Base-by-base conservation (phyloP, 2,329 filamentous ascomycete species). In the Oidium heveae region DNA sequence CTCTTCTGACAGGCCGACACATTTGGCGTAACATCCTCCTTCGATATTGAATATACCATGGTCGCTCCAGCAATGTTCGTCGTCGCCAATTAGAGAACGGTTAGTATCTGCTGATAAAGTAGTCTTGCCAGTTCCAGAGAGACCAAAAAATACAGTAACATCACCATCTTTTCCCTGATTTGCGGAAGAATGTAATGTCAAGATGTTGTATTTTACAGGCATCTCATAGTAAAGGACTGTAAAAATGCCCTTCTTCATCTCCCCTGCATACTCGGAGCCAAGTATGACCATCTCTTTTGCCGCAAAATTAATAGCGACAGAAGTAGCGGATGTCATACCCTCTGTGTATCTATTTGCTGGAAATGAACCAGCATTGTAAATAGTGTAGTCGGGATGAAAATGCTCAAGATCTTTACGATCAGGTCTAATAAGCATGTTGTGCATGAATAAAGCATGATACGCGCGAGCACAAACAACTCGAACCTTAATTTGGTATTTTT, bases 261-360 rank as follows among this genome's bases (percentile, higher is more conserved):
- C 85, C 65, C 89, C 89, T 56, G 91, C 91, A 67, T 98, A 98
- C 74, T 98, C 91, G 37, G 91, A 98, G 69, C 91, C 91, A 56
- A 98, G 81, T 68, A 98, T 98, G 63, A 98, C 91, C 91, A 98
- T 98, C 77, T 98, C 91, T 82, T 94, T 95, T 67, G 95, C 88
- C 67, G 84, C 84, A 65, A 98, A 98, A 80, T 98, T 98, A 75
- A 98, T 93, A 62, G 91, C 84, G 54, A 98, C 89, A 9, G 91
- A 98, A 54, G 91, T 98, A 59, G 86, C 86, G 20, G 91, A 96
- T 64, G 91, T 98, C 91, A 98, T 98, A 66, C 91, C 88, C 69
- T 87, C 85, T 57, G 91, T 98, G 73, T 82, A 98, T 71, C 89
- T 82, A 76, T 98, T 98, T 67, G 91, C 91, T 50, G 91, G 91